Evolutionary conservation across 768 basidiomycete species (phyloP), one percentile per base, ranked within the genome.

Genomic region (Fistulinella prunicolor): DNA sequence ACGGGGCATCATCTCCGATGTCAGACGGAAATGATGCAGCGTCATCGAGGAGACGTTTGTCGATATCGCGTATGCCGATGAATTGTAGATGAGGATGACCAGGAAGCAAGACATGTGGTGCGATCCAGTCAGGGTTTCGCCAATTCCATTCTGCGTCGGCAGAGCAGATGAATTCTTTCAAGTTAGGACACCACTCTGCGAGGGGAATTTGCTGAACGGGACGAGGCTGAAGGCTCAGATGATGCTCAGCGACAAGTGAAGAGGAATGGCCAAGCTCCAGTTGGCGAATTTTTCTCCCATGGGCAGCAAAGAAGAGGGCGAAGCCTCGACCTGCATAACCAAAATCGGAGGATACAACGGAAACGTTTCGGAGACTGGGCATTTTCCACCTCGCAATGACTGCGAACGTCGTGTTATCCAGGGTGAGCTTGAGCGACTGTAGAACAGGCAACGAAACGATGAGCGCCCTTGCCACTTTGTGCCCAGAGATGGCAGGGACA

Each of bases 81-180:
- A 87, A 73, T 62, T 80, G 67, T 10, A 89, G 63, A 7, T 69
- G 70, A 0, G 79, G 76, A 58, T 89, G 86, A 1, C 79, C 62
- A 16, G 85, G 83, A 19, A 89, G 73, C 6, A 89, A 69, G 34
- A 85, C 73, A 46, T 89, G 86, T 3, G 86, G 85, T 13, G 86
- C 83, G 57, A 88, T 87, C 86, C 86, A 88, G 59, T 89, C 85
- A 0, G 86, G 86, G 43, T 71, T 74, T 55, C 81, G 75, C 86
- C 86, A 88, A 53, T 87, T 84, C 86, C 86, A 89, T 57, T 85
- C 85, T 1, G 85, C 86, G 50, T 88, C 85, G 2, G 86, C 86
- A 37, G 76, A 79, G 59, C 85, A 87, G 41, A 89, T 83, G 62
- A 89, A 84, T 57, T 86, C 76, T 28, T 68, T 69, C 30, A 89